Evolutionary conservation across 2,329 filamentous ascomycete genomes (phyloP), one percentile per base, ranked within the genome.

Genomic region (Nothomitra cinnamomea): DNA sequence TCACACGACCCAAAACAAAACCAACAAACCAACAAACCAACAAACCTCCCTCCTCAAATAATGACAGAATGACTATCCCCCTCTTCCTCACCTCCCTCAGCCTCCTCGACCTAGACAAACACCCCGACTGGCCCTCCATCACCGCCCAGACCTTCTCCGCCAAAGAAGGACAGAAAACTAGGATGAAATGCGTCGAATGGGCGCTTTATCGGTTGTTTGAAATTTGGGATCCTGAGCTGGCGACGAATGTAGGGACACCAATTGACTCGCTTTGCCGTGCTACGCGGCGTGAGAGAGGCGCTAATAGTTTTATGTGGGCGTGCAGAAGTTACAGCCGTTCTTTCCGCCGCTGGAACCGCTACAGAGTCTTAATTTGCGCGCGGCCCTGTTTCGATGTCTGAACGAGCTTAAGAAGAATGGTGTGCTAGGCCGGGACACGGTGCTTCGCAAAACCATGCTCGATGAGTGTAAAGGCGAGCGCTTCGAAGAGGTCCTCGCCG

Each of bases 381-480:
- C 86, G 32, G 87, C 86, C 7, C 74, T 95, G 7, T 84, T 89
- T 61, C 79, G 87, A 66, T 80, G 77, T 59, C 78, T 98, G 53
- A 85, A 90, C 58, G 82, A 87, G 52, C 73, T 87, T 56, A 96
- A 96, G 71, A 94, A 94, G 70, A 86, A 80, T 69, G 89, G 88
- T 28, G 72, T 83, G 0, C 72, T 96, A 7, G 86, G 87, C 2
- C 76, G 86, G 51, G 88, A 95, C 62, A 77, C 78, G 0, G 77
- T 94, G 0, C 69, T 96, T 32, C 80, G 92, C 52, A 95, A 95
- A 70, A 94, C 87, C 0, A 95, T 95, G 86, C 72, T 98, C 52
- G 92, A 98, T 64, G 90, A 98, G 61, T 98, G 92, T 69, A 89
- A 85, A 59, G 90, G 90, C 4, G 88, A 95, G 53, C 82, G 87